Conservation (phyloP, 169 alveolate genomes). For the Plasmodium adleri region DNA sequence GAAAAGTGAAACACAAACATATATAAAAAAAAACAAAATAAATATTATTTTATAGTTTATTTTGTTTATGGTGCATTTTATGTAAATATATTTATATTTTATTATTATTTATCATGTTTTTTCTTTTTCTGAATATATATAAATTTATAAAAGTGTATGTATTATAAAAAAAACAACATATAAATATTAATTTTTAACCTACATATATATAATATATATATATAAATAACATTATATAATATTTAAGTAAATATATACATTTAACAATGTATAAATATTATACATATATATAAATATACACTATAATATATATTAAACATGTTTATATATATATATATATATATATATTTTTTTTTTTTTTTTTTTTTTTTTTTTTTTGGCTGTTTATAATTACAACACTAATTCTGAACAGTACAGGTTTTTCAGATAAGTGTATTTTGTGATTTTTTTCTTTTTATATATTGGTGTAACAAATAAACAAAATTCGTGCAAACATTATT, state of each 20-base stretch:
- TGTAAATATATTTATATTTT: constrained; percentile 4
- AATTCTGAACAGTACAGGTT: constrained; percentile 54
- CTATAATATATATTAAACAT: not conserved
- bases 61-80: constrained; percentile 4
- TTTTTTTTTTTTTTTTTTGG: constrained; percentile 31
- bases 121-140: constrained; percentile 3
- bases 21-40: not conserved
- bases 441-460: constrained; percentile 9
- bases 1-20: too few species aligned
- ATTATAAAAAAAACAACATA: too few species aligned
- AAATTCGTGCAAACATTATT: constrained; percentile 27
- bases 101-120: constrained; percentile 18
- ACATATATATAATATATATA: too few species aligned
- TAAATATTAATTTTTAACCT: too few species aligned
- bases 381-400: constrained; percentile 14
- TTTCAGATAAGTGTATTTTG: constrained; percentile 1
- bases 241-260: too few species aligned
- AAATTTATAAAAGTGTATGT: too few species aligned
- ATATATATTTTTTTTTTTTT: not conserved
- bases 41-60: not conserved
- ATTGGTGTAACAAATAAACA: constrained; percentile 18
- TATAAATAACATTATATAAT: too few species aligned
- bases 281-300: too few species aligned
- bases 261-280: too few species aligned
- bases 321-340: constrained; percentile 5